phyloP scores from a whole-genome alignment of 129 eudicot genomes.

The Flaveria ramosissima region DNA sequence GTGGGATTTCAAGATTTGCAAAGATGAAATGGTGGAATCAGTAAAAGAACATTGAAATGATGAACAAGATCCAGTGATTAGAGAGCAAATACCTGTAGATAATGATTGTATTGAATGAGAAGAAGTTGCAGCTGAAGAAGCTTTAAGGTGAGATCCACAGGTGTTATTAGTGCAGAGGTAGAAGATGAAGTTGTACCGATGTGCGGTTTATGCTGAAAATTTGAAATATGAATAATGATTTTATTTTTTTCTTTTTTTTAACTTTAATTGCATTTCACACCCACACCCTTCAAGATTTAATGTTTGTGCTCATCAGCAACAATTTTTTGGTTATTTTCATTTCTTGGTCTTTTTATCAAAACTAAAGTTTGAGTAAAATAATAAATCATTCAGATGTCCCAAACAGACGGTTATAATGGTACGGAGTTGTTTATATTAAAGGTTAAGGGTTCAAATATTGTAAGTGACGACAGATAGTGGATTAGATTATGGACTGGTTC shows the following conservation, averaged over 20 bases:
- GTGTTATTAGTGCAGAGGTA: not conserved
- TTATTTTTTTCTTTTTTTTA: not conserved
- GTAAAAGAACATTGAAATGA: not conserved
- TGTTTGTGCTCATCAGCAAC: not conserved
- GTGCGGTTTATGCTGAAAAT: conserved; percentile 13
- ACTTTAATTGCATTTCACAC: not conserved
- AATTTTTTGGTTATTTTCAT: not conserved
- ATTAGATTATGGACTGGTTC: too few relatives aligned
- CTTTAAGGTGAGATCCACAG: not conserved
- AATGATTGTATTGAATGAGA: not conserved
- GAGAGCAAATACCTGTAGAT: not conserved
- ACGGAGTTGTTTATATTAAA: too few relatives aligned
- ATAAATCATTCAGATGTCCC: too few relatives aligned
- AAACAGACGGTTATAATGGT: too few relatives aligned
- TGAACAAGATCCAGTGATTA: not conserved
- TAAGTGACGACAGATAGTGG: too few relatives aligned
- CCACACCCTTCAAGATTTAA: not conserved
- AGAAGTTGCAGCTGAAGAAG: not conserved
- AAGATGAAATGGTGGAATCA: conserved; percentile 17
- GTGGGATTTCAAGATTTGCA: not conserved
- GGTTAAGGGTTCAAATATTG: too few relatives aligned
- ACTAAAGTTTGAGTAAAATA: not conserved
- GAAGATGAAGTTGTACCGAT: not conserved
- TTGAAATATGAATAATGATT: not conserved
- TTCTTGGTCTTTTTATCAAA: not conserved